These are phyloP conservation scores for Sporodiniella umbellata DNA, from an alignment of 371 early-diverging fungal genomes.

Conservation along the genomic window DNA sequence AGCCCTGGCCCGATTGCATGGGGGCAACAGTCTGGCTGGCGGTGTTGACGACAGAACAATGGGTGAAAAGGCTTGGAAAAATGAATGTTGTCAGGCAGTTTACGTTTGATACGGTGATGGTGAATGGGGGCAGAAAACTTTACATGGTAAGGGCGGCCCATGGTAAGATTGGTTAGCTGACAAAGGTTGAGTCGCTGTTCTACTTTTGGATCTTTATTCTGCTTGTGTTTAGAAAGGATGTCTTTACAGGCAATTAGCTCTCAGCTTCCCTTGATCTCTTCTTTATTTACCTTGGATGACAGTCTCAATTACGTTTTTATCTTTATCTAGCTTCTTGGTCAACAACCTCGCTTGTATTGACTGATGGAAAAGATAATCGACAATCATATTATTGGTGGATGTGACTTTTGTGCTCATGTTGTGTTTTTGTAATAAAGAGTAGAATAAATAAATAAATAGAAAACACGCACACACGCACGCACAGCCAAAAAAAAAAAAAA, in stretches of 20 bases:
- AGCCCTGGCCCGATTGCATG: constrained; percentile 29
- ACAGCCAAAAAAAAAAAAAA: too few relatives aligned
- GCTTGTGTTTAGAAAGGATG: constrained; percentile 46
- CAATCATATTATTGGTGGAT: constrained; percentile 58
- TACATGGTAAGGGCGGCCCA: constrained; percentile 51
- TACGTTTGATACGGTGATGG: constrained; percentile 9
- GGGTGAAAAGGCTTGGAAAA: constrained; percentile 24
- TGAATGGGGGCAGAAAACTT: constrained; percentile 21
- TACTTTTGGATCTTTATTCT: constrained; percentile 44
- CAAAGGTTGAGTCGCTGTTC: constrained; percentile 59
- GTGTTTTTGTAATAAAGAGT: too few relatives aligned
- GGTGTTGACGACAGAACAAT: constrained; percentile 29
- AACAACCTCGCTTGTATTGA: constrained; percentile 57
- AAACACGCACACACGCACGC: too few relatives aligned
- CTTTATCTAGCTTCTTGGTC: constrained; percentile 43
- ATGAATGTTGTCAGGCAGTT: neutral
- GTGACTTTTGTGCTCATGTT: too few relatives aligned
- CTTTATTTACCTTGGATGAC: constrained; percentile 47
- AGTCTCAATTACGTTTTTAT: constrained; percentile 49
- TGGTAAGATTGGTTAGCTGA: constrained; percentile 55
- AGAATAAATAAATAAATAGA: neutral
- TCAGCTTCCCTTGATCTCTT: neutral
- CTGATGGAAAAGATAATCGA: constrained; percentile 58
- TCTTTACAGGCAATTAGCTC: neutral
- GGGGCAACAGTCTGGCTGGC: neutral